Conservation (phyloP, 1,284 basidiomycete species). For the Mycena sp. region DNA sequence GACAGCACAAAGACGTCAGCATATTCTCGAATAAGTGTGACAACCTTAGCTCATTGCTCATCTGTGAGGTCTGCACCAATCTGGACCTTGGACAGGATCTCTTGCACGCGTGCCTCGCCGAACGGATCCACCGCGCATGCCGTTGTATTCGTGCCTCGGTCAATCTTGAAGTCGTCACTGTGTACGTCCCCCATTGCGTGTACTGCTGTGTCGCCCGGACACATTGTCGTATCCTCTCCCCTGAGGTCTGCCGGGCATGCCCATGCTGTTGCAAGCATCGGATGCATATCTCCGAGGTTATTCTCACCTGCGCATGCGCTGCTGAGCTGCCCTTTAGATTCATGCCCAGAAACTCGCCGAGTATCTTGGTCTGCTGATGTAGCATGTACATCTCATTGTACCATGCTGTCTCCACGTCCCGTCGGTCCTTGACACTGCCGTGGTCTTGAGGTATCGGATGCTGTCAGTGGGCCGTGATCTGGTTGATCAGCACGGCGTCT, state of each 20-base stretch:
- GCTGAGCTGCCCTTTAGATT: neutral
- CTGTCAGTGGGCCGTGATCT: neutral
- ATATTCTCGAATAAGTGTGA: constrained; percentile 25
- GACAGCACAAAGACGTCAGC: constrained; percentile 42
- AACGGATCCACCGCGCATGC: neutral
- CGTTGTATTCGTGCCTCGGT: neutral
- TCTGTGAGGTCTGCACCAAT: constrained; percentile 28
- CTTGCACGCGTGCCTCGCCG: neutral
- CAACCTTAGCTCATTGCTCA: constrained; percentile 6
- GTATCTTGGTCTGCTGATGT: no score
- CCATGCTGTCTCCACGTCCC: neutral
- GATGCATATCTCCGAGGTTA: neutral
- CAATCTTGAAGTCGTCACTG: neutral
- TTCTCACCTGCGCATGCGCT: neutral
- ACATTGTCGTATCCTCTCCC: neutral
- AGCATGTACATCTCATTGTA: no score
- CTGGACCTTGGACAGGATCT: neutral
- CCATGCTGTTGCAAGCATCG: neutral
- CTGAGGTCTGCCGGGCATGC: no score
- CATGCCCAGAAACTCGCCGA: no score
- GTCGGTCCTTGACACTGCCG: neutral
- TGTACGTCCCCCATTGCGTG: neutral
- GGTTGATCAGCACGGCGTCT: neutral
- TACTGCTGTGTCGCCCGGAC: neutral
- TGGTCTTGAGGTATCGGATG: neutral